phyloP scores from a whole-genome alignment of 108 stramenopile species.

The Stephanodiscus triporus region DNA sequence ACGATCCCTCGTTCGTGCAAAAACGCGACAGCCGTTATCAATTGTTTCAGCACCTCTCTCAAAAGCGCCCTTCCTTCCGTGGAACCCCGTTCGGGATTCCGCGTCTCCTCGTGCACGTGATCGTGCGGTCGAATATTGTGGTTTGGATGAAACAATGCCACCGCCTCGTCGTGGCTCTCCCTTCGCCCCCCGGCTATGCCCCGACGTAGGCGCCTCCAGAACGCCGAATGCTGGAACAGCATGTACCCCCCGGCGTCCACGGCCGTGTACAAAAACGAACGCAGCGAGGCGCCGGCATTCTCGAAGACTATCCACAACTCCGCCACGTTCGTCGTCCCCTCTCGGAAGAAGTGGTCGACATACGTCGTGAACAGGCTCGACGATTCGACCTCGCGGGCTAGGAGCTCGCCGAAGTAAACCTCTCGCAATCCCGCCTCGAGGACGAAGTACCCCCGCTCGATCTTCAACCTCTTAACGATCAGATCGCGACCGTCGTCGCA shows the following conservation, averaged over 20 bases:
- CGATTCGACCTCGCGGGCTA: constrained; percentile 45
- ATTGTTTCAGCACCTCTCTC: constrained; percentile 58
- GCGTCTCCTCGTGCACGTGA: background rate
- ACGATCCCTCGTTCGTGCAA: constrained; percentile 73
- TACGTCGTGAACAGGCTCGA: constrained; percentile 64
- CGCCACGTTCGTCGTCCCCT: constrained; percentile 36
- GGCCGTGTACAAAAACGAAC: constrained; percentile 71
- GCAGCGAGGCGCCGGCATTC: constrained; percentile 75
- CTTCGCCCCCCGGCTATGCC: constrained; percentile 20
- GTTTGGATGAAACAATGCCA: background rate
- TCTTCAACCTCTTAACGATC: constrained; percentile 71
- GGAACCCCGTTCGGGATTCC: background rate
- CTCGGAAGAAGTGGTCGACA: constrained; percentile 84
- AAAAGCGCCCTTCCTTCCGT: background rate
- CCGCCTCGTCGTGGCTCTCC: background rate
- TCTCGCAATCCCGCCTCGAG: constrained; percentile 85
- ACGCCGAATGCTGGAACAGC: constrained; percentile 71
- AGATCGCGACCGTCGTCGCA: constrained; percentile 68
- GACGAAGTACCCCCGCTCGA: constrained; percentile 65
- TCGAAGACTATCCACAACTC: constrained; percentile 88
- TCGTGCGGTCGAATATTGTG: background rate
- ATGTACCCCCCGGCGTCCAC: constrained; percentile 63
- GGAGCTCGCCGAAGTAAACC: constrained; percentile 76
- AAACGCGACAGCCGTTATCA: constrained; percentile 62
- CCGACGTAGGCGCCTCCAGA: constrained; percentile 72